Percentiles rank a stretch among this genome's conserved stretches.
Conservation (phyloP, 2,329 filamentous ascomycete genomes). For the Dactylellina cionopaga region DNA sequence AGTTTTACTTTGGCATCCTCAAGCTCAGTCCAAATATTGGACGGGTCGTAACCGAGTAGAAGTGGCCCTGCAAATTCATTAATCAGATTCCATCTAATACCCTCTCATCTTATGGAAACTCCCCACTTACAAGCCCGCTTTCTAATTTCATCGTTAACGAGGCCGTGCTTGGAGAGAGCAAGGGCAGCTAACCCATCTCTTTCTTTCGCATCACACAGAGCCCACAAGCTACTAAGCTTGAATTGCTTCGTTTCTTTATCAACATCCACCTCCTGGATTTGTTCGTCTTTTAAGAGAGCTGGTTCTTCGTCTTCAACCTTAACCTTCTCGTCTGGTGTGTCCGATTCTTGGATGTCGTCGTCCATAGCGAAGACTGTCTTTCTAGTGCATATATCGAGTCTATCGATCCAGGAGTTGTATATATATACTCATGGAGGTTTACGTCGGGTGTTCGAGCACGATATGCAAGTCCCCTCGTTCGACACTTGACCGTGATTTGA, state of each 20-base stretch:
- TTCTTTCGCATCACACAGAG: constrained; percentile 53
- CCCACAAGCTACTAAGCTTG: constrained; percentile 54
- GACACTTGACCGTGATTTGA: too few species aligned
- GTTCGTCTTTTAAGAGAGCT: constrained; percentile 5
- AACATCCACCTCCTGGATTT: constrained; percentile 5
- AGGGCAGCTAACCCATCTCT: constrained; percentile 53
- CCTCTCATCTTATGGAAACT: not conserved
- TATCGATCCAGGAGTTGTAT: too few species aligned
- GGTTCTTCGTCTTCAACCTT: constrained; percentile 54
- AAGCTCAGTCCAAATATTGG: constrained; percentile 50
- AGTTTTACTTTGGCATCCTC: constrained; percentile 54
- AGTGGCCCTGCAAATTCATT: constrained; percentile 54
- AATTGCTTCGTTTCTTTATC: constrained; percentile 48
- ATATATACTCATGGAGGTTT: too few species aligned
- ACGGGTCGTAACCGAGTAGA: constrained; percentile 62
- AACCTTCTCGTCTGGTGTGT: constrained; percentile 23
- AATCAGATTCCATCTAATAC: not conserved
- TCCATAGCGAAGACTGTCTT: constrained; percentile 35
- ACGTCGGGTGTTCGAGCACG: too few species aligned
- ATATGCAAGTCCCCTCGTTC: too few species aligned
- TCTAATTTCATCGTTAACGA: constrained; percentile 56
- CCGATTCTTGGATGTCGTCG: constrained; percentile 52
- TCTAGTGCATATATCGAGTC: too few species aligned
- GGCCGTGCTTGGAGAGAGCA: constrained; percentile 55
- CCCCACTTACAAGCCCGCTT: constrained; percentile 55